A percentile compares a stretch with the other conserved stretches of the same genome.
phyloP scores from a whole-genome alignment of 306 rosid genomes.

The Quercus cerris region DNA sequence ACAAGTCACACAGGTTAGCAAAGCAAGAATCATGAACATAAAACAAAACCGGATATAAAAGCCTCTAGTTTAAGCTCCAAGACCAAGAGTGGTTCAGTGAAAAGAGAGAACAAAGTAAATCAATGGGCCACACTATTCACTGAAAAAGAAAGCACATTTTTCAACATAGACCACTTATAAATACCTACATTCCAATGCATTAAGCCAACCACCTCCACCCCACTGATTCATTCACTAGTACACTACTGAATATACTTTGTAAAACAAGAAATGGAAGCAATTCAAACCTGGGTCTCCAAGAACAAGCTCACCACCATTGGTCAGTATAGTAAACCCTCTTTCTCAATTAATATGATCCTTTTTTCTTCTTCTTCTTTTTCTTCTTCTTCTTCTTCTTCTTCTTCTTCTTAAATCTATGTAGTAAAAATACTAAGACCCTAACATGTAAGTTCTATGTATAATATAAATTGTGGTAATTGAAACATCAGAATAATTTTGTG shows the following conservation, averaged over 20 bases:
- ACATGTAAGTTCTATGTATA: too few relatives aligned
- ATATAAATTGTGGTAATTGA: too few relatives aligned
- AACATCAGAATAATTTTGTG: too few relatives aligned
- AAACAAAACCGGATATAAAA: neutral
- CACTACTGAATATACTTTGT: neutral
- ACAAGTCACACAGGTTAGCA: neutral
- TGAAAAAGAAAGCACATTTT: neutral
- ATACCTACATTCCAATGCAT: constrained; percentile 13
- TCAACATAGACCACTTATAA: constrained; percentile 27
- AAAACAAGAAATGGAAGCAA: constrained; percentile 48
- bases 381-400: too few relatives aligned
- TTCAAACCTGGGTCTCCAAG: constrained; percentile 71
- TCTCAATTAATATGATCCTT: neutral
- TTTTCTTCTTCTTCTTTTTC: too few relatives aligned
- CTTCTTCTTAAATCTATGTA: too few relatives aligned
- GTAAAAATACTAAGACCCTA: too few relatives aligned
- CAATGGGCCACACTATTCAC: constrained; percentile 35
- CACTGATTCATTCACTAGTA: neutral
- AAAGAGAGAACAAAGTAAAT: constrained; percentile 22
- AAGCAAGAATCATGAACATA: neutral
- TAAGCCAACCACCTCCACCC: constrained; percentile 5
- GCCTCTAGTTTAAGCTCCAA: constrained; percentile 50
- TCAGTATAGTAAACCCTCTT: constrained; percentile 17
- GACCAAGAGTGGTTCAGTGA: constrained; percentile 18
- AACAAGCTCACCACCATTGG: constrained; percentile 82